Base-by-base conservation (phyloP, 106 monocot genomes). In the Acorus calamus region DNA sequence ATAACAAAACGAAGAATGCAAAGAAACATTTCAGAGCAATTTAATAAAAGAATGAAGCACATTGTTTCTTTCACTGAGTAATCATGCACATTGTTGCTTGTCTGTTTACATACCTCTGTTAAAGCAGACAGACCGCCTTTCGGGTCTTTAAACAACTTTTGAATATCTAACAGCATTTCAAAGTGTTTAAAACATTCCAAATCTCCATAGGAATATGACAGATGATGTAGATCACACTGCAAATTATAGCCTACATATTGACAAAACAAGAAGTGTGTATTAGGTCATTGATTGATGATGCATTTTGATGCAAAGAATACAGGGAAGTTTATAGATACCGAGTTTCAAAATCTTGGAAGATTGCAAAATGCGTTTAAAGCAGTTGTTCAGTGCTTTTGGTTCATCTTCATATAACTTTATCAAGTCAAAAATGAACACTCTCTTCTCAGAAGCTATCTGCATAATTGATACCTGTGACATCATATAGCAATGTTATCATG, bases 101-200 rank as follows among this genome's bases (percentile, higher is more conserved):
- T 28, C 66, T 13, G 5, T 45, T 4, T 2, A 51, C 71, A 45
- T 84, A 94, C 94, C 89, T 94, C 66, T 6, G 87, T 69, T 55
- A 98, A 69, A 49, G 85, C 96, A 54, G 96, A 90, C 46, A 98
- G 71, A 60, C 96, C 96, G 59, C 91, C 96, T 62, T 41, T 78
- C 50, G 55, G 56, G 54, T 85, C 84, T 55, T 85, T 98, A 76
- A 91, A 98, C 52, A 98, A 62, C 59, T 91, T 98, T 55, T 91
- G 84, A 78, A 98, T 72, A 51, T 91, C 96, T 73, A 98, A 91
- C 14, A 98, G 69, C 96, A 85, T 98, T 65, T 91, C 83, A 56
- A 82, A 98, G 55, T 83, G 78, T 47, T 69, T 74, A 62, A 98
- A 98, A 69, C 96, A 91, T 73, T 88, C 85, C 46, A 98, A 63